Conservation (phyloP, 1,139 yeast genomes). For the Nematodospora anomalae region DNA sequence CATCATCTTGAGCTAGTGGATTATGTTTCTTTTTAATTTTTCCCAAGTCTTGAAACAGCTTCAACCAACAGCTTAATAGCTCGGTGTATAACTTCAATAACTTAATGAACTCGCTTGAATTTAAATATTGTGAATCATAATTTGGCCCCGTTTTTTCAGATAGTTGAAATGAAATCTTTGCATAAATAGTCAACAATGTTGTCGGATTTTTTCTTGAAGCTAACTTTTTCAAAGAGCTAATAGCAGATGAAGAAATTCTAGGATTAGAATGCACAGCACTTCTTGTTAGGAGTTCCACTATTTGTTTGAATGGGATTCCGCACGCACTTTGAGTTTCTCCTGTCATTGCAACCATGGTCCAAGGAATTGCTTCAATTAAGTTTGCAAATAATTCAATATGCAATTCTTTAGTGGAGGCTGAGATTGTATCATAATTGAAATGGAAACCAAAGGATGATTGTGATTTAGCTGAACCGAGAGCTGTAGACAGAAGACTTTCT, state of each 20-base stretch:
- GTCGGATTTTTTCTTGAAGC: slow-evolving; percentile 74
- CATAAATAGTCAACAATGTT: slow-evolving; percentile 67
- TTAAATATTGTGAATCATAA: slow-evolving; percentile 55
- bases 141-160: slow-evolving; percentile 56
- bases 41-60: slow-evolving; percentile 45
- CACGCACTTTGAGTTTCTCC: slow-evolving; percentile 29
- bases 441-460: slow-evolving; percentile 44
- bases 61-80: slow-evolving; percentile 77
- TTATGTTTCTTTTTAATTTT: slow-evolving; percentile 21
- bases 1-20: slow-evolving; percentile 39
- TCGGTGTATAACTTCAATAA: slow-evolving; percentile 74
- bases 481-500: slow-evolving; percentile 19
- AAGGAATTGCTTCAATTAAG: slow-evolving; percentile 67
- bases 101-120: slow-evolving; percentile 57
- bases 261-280: slow-evolving; percentile 70
- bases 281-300: slow-evolving; percentile 73
- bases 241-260: slow-evolving; percentile 62
- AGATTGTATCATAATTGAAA: slow-evolving; percentile 49
- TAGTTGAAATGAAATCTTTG: slow-evolving; percentile 76
- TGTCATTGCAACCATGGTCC: slow-evolving; percentile 51
- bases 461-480: slow-evolving; percentile 11
- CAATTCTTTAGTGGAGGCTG: slow-evolving; percentile 33
- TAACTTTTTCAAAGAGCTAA: slow-evolving; percentile 60
- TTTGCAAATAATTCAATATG: slow-evolving; percentile 68
- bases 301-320: slow-evolving; percentile 55